Evolutionary conservation across 352 stramenopile genomes (phyloP).

Genomic region (Phytophthora idaei): DNA sequence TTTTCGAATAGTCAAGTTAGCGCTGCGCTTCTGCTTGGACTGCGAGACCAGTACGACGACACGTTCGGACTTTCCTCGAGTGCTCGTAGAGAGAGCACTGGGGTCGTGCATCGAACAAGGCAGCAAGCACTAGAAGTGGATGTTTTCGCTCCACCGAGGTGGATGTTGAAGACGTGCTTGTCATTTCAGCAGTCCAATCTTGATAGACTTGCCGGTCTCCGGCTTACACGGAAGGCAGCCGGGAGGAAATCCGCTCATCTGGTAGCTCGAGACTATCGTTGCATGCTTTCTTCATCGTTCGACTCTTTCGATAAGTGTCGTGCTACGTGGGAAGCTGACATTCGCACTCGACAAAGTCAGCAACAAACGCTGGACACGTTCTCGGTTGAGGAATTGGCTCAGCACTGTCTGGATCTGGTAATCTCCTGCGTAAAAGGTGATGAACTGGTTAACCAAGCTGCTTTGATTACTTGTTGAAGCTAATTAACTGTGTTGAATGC

Average conservation of each 20-base stretch:
- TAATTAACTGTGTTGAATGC: background rate
- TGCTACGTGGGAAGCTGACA: constrained; percentile 47
- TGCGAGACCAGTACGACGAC: constrained; percentile 66
- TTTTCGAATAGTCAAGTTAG: constrained; percentile 54
- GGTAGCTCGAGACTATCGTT: constrained; percentile 54
- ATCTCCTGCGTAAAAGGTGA: constrained; percentile 65
- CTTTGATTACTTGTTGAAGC: background rate
- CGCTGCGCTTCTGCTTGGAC: constrained; percentile 52
- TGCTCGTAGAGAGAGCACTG: constrained; percentile 31
- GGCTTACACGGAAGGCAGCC: constrained; percentile 38
- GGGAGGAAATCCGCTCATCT: constrained; percentile 55
- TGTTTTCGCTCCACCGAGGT: constrained; percentile 49
- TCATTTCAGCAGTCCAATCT: constrained; percentile 64
- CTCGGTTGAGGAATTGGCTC: constrained; percentile 47
- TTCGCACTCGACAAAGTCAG: constrained; percentile 35
- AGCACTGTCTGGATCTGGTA: constrained; percentile 59
- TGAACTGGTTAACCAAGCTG: background rate
- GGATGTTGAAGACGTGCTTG: constrained; percentile 62
- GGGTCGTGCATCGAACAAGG: background rate
- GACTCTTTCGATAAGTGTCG: constrained; percentile 56
- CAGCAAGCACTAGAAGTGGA: background rate
- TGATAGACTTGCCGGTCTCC: constrained; percentile 46
- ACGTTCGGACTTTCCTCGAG: constrained; percentile 60
- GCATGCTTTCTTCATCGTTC: constrained; percentile 38
- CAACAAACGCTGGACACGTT: constrained; percentile 35